Evolutionary conservation across 495 filamentous ascomycete species (phyloP).

Genomic region (Aspergillus ostianus): DNA sequence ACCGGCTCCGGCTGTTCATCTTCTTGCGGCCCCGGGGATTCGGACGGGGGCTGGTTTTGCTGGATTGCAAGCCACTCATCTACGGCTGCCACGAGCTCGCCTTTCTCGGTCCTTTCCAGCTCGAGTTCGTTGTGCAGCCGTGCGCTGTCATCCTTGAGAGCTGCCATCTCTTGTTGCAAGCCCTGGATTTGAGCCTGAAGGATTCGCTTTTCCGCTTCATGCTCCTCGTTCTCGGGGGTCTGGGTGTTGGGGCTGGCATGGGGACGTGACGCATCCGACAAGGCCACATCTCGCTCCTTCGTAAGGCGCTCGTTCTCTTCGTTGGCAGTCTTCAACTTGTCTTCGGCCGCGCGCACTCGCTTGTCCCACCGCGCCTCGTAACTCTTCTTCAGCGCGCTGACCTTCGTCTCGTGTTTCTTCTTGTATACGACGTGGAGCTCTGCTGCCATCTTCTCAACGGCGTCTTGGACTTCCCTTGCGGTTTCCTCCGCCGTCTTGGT

Average conservation of each 20-base stretch:
- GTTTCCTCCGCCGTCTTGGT: constrained; percentile 34
- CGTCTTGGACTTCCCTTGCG: constrained; percentile 66
- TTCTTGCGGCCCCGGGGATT: constrained; percentile 11
- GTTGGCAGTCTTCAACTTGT: constrained; percentile 60
- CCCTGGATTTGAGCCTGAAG: constrained; percentile 67
- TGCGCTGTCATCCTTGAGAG: constrained; percentile 63
- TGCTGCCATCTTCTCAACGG: constrained; percentile 85
- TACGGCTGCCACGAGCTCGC: constrained; percentile 85
- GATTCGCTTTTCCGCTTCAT: constrained; percentile 48
- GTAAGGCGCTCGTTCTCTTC: constrained; percentile 74
- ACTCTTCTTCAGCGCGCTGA: constrained; percentile 88
- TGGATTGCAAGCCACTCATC: constrained; percentile 80
- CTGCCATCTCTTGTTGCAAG: constrained; percentile 63
- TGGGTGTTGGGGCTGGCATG: constrained; percentile 34
- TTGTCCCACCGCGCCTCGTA: constrained; percentile 90
- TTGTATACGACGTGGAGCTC: constrained; percentile 95
- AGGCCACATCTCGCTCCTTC: constrained; percentile 60
- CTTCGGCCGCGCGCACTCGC: constrained; percentile 72
- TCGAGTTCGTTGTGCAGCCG: constrained; percentile 62
- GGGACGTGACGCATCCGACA: constrained; percentile 56
- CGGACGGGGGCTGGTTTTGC: constrained; percentile 28
- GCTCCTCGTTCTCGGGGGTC: constrained; percentile 46
- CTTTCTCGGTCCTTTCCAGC: constrained; percentile 85
- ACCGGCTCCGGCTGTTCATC: constrained; percentile 15
- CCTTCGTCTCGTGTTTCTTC: constrained; percentile 92